A percentile compares a stretch with the other conserved stretches of the same genome.
Evolutionary conservation across 2,329 filamentous ascomycete species (phyloP).

Genomic region (Talaromyces islandicus): DNA sequence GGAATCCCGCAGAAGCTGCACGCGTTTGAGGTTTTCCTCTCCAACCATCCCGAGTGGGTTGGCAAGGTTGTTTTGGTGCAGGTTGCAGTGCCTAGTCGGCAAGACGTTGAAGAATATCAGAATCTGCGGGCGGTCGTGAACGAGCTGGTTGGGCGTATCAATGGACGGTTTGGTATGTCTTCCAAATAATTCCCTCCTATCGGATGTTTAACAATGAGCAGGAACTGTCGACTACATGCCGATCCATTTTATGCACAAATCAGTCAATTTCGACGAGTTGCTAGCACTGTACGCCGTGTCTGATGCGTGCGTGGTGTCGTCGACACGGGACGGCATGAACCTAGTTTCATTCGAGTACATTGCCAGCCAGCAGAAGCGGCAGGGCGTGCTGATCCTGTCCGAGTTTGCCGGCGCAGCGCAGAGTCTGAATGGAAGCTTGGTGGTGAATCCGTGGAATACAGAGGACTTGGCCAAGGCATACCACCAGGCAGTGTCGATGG

Average conservation of each 20-base stretch:
- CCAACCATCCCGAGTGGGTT: conserved; percentile 96
- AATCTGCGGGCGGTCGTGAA: conserved; percentile 93
- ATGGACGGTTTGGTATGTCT: conserved; percentile 73
- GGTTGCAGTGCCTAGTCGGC: conserved; percentile 87
- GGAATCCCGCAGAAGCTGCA: conserved; percentile 97
- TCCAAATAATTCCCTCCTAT: not conserved
- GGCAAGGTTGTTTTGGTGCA: conserved; percentile 95
- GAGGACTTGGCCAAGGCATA: conserved; percentile 91
- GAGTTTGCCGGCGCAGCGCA: conserved; percentile 96
- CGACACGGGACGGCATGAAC: conserved; percentile 98
- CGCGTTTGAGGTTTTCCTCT: conserved; percentile 91
- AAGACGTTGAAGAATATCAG: conserved; percentile 97
- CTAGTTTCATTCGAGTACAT: conserved; percentile 98
- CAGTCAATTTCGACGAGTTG: conserved; percentile 88
- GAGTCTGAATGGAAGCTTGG: conserved; percentile 84
- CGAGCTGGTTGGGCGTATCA: conserved; percentile 93
- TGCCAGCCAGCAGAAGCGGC: conserved; percentile 80
- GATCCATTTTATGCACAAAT: conserved; percentile 97
- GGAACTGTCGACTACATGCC: conserved; percentile 97
- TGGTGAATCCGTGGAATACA: conserved; percentile 98
- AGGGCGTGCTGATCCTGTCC: conserved; percentile 90
- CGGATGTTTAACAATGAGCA: conserved; percentile 17
- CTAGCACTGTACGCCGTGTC: conserved; percentile 89
- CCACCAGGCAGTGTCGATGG: conserved; percentile 95
- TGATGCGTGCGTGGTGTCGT: conserved; percentile 87